Percentiles rank a stretch among this genome's conserved stretches.
Conservation (phyloP, 164 flowering plant species). For the Berberis thunbergii region DNA sequence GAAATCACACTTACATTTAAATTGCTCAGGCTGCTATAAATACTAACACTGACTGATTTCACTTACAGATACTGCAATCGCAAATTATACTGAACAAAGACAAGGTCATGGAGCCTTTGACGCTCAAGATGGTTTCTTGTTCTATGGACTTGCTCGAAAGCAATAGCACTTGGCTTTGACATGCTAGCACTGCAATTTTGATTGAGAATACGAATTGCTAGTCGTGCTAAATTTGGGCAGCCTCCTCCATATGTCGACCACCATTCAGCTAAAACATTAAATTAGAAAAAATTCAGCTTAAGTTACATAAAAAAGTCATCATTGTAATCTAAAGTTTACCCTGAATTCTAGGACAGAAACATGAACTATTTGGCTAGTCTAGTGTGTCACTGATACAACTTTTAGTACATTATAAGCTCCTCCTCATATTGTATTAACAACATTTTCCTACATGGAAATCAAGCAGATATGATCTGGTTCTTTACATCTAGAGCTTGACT, state of each 20-base stretch:
- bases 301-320: not conserved
- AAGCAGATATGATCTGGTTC: no score
- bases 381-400: no score
- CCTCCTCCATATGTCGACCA: conserved; percentile 93
- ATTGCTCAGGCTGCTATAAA: no score
- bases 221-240: conserved; percentile 75
- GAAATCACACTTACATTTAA: no score
- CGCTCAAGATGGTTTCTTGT: conserved; percentile 57
- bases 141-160: conserved; percentile 38
- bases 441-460: no score
- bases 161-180: conserved; percentile 24
- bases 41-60: not conserved
- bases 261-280: conserved; percentile 58
- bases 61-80: conserved; percentile 51
- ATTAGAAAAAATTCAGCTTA: conserved; percentile 10
- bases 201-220: conserved; percentile 69
- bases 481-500: no score
- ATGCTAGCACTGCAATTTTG: conserved; percentile 58
- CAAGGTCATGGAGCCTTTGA: conserved; percentile 63
- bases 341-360: not conserved
- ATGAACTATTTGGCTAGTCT: no score
- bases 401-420: no score
- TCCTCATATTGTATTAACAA: no score
- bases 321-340: not conserved
- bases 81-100: conserved; percentile 58